Evolutionary conservation across 1,284 basidiomycete species (phyloP), one percentile per base, ranked within the genome.

Genomic region (Malassezia equina): DNA sequence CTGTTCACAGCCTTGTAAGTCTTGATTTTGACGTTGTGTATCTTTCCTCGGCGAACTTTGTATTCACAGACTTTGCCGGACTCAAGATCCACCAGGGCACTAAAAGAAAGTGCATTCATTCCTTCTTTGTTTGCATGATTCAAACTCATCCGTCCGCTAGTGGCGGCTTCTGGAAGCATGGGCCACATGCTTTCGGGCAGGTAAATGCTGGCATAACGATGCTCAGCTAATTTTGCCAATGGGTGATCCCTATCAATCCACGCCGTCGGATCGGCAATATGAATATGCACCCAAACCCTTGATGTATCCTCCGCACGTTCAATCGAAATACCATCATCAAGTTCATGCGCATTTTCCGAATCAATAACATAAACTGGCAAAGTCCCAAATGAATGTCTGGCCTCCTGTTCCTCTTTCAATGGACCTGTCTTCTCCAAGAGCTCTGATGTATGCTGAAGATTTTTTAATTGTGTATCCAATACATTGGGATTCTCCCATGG

Each of bases 291-390:
- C 94, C 94, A 98, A 48, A 60, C 78, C 67, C 54, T 41, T 0
- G 59, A 57, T 12, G 3, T 17, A 7, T 62, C 55, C 3, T 47
- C 2, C 19, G 83, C 78, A 1, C 76, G 63, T 51, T 68, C 65
- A 44, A 96, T 71, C 0, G 90, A 93, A 31, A 99, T 71, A 1
- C 90, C 94, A 73, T 99, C 94, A 67, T 99, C 94, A 25, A 98
- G 80, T 74, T 99, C 94, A 64, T 85, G 77, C 0, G 94, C 91
- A 5, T 67, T 73, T 0, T 79, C 69, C 63, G 90, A 88, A 71
- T 99, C 94, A 52, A 99, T 85, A 17, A 95, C 86, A 74, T 85
- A 96, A 0, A 90, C 88, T 86, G 75, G 57, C 83, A 48, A 13
- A 46, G 66, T 11, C 86, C 86, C 73, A 90, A 95, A 75, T 7